phyloP scores from a whole-genome alignment of 441 rosid species.

The Eruca vesicaria region DNA sequence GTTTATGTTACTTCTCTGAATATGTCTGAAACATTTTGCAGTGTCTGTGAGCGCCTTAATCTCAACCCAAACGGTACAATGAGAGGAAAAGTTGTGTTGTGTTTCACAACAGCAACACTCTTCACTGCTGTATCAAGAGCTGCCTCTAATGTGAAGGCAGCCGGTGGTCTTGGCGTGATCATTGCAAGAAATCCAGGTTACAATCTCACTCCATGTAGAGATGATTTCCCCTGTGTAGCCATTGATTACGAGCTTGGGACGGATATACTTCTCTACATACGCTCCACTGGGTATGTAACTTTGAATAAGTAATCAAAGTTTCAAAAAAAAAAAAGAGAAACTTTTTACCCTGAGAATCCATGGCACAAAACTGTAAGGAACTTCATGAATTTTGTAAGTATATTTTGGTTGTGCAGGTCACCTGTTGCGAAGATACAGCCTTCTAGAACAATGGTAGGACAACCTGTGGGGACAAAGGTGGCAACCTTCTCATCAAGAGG shows the following conservation, averaged over 20 bases:
- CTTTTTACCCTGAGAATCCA: no score
- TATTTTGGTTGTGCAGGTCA: conserved; percentile 20
- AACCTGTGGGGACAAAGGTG: conserved; percentile 30
- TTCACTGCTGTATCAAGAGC: conserved; percentile 35
- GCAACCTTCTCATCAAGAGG: conserved; percentile 49
- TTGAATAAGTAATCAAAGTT: background rate
- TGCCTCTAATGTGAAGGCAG: conserved; percentile 43
- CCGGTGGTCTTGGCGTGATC: conserved; percentile 37
- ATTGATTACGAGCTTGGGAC: conserved; percentile 42
- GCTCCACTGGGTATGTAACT: conserved; percentile 36
- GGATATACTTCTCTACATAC: conserved; percentile 37
- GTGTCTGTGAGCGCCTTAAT: conserved; percentile 35
- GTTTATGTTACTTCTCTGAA: background rate
- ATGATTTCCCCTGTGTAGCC: conserved; percentile 39
- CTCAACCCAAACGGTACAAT: conserved; percentile 18
- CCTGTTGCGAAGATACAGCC: conserved; percentile 36
- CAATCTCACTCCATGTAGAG: conserved; percentile 39
- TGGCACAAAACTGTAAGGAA: background rate
- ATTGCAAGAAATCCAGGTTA: conserved; percentile 45
- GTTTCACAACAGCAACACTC: conserved; percentile 27
- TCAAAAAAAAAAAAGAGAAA: no score
- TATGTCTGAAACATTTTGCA: conserved; percentile 36
- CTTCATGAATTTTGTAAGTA: background rate
- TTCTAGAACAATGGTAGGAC: conserved; percentile 32
- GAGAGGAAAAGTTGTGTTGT: conserved; percentile 41